A percentile compares a stretch with the other conserved stretches of the same genome.
Evolutionary conservation across 2,329 filamentous ascomycete species (phyloP).

Genomic region (Didymella sp.): DNA sequence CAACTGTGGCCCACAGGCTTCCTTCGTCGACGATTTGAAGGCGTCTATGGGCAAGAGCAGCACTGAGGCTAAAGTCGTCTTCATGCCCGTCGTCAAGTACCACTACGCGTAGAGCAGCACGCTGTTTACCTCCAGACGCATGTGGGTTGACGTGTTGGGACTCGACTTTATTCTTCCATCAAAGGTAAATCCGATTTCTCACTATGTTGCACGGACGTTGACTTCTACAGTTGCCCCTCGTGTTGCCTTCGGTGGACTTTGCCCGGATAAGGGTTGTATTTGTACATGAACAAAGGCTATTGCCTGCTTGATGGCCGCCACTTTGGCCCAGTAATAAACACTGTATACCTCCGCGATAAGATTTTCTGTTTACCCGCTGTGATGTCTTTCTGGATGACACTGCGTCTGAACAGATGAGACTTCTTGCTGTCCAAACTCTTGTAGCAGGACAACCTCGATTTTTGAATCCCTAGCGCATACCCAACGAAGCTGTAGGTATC

Average conservation of each 20-base stretch:
- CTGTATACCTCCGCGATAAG: no score
- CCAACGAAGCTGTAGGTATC: no score
- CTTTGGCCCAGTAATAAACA: neutral
- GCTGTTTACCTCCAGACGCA: neutral
- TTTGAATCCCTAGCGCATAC: no score
- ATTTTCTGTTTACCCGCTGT: no score
- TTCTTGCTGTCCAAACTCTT: no score
- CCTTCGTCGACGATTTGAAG: conserved; percentile 24
- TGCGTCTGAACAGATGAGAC: no score
- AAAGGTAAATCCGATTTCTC: neutral
- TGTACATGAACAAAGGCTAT: neutral
- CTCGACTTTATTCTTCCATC: neutral
- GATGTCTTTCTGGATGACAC: no score
- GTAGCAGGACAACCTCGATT: no score
- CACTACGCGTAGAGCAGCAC: neutral
- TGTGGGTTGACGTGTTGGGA: neutral
- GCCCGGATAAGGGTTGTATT: neutral
- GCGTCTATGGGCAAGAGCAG: conserved; percentile 11
- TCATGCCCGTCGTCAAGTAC: neutral
- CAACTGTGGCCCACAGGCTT: conserved; percentile 23
- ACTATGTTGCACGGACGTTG: neutral
- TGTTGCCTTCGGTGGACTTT: conserved; percentile 3
- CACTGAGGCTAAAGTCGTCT: neutral
- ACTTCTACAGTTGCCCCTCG: neutral
- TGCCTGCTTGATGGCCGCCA: neutral